phyloP scores from a whole-genome alignment of 2,329 filamentous ascomycete genomes.

The Septoria linicola region DNA sequence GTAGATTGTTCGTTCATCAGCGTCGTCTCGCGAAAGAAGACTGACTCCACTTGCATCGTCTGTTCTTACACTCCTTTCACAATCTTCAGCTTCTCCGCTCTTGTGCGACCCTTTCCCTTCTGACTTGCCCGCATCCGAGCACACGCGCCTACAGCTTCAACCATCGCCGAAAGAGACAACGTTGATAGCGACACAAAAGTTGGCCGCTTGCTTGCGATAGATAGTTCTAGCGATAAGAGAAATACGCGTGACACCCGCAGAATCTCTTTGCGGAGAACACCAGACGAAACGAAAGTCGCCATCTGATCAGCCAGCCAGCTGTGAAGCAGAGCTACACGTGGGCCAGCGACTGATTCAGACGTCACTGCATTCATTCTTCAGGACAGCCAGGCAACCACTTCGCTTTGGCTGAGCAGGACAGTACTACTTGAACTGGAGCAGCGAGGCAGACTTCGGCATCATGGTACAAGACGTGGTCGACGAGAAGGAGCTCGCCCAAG shows the following conservation, averaged over 20 bases:
- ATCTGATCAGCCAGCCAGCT: neutral
- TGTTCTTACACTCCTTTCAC: neutral
- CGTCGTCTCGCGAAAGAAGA: no score
- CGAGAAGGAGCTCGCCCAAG: slow-evolving; percentile 21
- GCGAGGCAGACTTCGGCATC: slow-evolving; percentile 3
- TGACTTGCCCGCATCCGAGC: neutral
- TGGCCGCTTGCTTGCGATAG: neutral
- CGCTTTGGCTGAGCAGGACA: no score
- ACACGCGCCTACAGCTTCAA: neutral
- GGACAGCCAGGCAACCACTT: no score
- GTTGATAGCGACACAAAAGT: no score
- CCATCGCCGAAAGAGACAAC: neutral
- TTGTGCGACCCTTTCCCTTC: neutral
- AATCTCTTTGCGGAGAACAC: no score
- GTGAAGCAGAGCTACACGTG: neutral
- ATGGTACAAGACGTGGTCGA: slow-evolving; percentile 30
- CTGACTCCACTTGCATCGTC: no score
- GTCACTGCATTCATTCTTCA: no score
- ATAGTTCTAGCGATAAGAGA: neutral
- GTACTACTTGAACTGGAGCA: neutral
- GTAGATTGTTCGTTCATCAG: no score
- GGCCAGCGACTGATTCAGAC: no score
- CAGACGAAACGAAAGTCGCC: neutral
- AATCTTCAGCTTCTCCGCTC: neutral
- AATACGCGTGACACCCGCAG: neutral